Evolutionary conservation across 78 protist genomes (phyloP).

Genomic region (Dictyostelium capitatum): DNA sequence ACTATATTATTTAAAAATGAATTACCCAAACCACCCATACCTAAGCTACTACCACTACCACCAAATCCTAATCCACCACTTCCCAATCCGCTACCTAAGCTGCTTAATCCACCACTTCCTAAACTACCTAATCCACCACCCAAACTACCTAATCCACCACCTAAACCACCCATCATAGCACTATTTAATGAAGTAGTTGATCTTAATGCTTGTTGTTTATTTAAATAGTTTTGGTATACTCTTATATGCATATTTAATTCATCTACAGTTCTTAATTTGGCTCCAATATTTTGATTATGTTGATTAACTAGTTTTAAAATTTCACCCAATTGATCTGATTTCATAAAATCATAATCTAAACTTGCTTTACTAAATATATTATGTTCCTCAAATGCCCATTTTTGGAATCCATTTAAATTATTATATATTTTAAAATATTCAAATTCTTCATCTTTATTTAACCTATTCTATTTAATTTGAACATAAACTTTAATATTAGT

Average conservation of each 20-base stretch:
- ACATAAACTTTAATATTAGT: neutral
- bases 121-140: neutral
- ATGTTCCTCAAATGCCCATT: conserved; percentile 67
- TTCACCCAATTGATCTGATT: neutral
- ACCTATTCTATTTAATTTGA: neutral
- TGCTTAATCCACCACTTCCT: neutral
- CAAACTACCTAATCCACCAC: neutral
- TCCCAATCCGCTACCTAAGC: neutral
- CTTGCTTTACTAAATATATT: conserved; percentile 19
- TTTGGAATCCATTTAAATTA: conserved; percentile 21
- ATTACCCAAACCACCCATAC: neutral
- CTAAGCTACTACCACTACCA: too few species aligned
- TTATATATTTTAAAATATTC: conserved; percentile 20
- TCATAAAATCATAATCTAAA: conserved; percentile 10
- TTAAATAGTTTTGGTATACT: conserved; percentile 43
- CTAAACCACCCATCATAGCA: neutral
- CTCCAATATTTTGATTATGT: neutral
- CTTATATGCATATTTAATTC: conserved; percentile 44
- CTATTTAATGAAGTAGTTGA: neutral
- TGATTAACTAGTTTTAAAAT: neutral
- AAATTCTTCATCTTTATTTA: conserved; percentile 64
- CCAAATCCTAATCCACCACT: neutral
- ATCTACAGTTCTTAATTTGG: conserved; percentile 1
- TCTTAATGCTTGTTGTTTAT: conserved; percentile 34
- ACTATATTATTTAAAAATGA: conserved; percentile 37